Evolutionary conservation across 106 monocot species (phyloP).

Genomic region (Apostasia shenzhenica): DNA sequence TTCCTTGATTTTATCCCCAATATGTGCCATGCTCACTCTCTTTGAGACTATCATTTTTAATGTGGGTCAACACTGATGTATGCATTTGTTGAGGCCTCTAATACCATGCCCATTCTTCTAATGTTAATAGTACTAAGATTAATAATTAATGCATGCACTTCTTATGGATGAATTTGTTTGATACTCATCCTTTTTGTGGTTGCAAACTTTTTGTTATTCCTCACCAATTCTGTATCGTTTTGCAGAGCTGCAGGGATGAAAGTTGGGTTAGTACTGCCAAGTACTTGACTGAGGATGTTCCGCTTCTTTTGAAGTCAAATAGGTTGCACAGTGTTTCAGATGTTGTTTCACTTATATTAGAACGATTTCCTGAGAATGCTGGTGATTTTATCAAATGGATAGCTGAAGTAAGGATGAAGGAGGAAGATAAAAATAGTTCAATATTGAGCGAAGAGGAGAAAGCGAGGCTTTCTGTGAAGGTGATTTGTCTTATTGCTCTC

Average conservation of each 20-base stretch:
- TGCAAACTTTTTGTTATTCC: neutral
- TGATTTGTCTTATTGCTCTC: slow-evolving; percentile 12
- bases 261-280: slow-evolving; percentile 68
- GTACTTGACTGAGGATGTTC: slow-evolving; percentile 67
- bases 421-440: slow-evolving; percentile 43
- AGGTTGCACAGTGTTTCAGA: slow-evolving; percentile 30
- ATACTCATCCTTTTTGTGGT: too few species aligned
- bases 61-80: too few species aligned
- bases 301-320: slow-evolving; percentile 46
- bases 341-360: slow-evolving; percentile 49
- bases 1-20: too few species aligned
- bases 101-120: too few species aligned
- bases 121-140: too few species aligned
- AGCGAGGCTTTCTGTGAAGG: slow-evolving; percentile 76
- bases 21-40: too few species aligned
- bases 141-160: too few species aligned
- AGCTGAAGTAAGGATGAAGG: slow-evolving; percentile 69
- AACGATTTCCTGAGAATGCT: slow-evolving; percentile 56
- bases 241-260: slow-evolving; percentile 89
- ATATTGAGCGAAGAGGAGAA: slow-evolving; percentile 74
- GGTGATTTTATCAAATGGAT: slow-evolving; percentile 92
- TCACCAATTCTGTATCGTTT: neutral
- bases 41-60: too few species aligned
- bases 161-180: too few species aligned
- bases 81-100: too few species aligned